Conservation (phyloP, 176 grass and related monocot species). For the Musa acuminata region DNA sequence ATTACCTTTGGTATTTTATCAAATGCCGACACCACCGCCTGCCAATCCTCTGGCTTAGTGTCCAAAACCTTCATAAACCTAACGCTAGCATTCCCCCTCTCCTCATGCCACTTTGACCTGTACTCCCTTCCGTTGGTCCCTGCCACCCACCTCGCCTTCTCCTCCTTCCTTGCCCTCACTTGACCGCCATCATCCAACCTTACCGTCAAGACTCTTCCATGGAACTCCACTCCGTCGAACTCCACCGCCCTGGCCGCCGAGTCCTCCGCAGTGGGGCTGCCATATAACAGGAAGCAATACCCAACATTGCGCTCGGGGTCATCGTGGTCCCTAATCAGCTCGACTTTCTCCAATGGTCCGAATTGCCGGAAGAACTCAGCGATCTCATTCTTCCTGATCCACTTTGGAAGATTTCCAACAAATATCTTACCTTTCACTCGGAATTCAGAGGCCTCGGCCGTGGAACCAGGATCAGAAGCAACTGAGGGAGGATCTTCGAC, state of each 20-base stretch:
- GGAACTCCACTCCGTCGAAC: slow-evolving; percentile 78
- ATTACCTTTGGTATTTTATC: slow-evolving; percentile 84
- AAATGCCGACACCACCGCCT: slow-evolving; percentile 78
- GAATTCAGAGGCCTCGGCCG: slow-evolving; percentile 22
- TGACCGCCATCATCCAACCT: slow-evolving; percentile 75
- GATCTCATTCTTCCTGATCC: slow-evolving; percentile 64
- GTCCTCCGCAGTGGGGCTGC: slow-evolving; percentile 38
- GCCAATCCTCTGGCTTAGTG: slow-evolving; percentile 73
- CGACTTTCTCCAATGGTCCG: slow-evolving; percentile 67
- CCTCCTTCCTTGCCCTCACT: slow-evolving; percentile 54
- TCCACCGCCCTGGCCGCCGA: slow-evolving; percentile 48
- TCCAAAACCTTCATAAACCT: slow-evolving; percentile 62
- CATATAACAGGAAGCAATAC: slow-evolving; percentile 89
- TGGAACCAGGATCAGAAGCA: slow-evolving; percentile 7
- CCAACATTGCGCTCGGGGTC: slow-evolving; percentile 73
- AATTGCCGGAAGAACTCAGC: slow-evolving; percentile 86
- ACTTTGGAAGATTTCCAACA: slow-evolving; percentile 71
- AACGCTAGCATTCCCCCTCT: slow-evolving; percentile 49
- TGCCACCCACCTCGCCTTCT: slow-evolving; percentile 30
- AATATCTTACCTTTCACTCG: slow-evolving; percentile 76
- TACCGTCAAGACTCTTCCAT: slow-evolving; percentile 62
- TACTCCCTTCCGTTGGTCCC: slow-evolving; percentile 30
- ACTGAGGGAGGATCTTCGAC: not conserved
- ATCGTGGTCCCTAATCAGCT: slow-evolving; percentile 63
- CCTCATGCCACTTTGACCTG: slow-evolving; percentile 66